phyloP scores from a whole-genome alignment of 2,329 filamentous ascomycete genomes.

The Aspergillus alliaceus region DNA sequence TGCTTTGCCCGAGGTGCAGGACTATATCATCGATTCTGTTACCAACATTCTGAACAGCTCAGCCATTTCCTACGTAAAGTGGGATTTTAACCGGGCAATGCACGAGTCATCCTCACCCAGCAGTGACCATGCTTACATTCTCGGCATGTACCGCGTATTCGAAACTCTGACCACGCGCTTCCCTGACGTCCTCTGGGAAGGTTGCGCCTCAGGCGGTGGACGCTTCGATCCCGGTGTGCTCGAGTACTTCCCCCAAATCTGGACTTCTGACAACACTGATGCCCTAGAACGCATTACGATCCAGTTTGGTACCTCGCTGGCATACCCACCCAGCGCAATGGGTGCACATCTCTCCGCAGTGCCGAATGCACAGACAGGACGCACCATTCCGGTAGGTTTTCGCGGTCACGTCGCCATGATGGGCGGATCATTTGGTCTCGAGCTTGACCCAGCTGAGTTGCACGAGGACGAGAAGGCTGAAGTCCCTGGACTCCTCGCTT shows the following conservation, averaged over 20 bases:
- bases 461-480: constrained; percentile 51
- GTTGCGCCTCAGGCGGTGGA: constrained; percentile 64
- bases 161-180: constrained; percentile 60
- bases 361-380: constrained; percentile 58
- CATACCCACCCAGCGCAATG: constrained; percentile 64
- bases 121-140: constrained; percentile 60
- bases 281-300: constrained; percentile 61
- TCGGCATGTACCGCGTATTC: constrained; percentile 64
- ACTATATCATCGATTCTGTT: constrained; percentile 60
- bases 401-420: constrained; percentile 67
- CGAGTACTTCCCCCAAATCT: constrained; percentile 65
- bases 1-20: constrained; percentile 61
- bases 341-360: constrained; percentile 64
- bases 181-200: constrained; percentile 65
- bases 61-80: constrained; percentile 63
- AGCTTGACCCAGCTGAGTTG: constrained; percentile 59
- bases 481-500: constrained; percentile 55
- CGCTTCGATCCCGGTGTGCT: constrained; percentile 64
- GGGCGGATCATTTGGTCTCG: constrained; percentile 67
- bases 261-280: constrained; percentile 67
- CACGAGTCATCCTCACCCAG: constrained; percentile 59
- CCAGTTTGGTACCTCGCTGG: constrained; percentile 64
- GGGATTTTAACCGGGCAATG: constrained; percentile 67
- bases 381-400: constrained; percentile 59
- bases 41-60: constrained; percentile 55